Evolutionary conservation across 371 early-diverging fungal genomes (phyloP).

Genomic region (Mucor saturninus): DNA sequence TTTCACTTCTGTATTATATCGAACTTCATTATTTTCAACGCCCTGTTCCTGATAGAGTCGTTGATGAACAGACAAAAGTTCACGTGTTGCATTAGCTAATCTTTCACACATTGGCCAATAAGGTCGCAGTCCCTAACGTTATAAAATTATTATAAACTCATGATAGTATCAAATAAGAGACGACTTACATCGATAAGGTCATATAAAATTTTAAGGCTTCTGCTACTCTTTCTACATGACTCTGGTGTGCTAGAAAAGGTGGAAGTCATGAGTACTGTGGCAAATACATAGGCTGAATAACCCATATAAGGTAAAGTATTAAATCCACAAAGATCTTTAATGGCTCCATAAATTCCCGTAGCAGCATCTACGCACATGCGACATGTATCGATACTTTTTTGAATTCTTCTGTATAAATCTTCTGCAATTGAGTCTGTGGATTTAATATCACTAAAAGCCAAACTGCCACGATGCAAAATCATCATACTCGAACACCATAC

Average conservation of each 20-base stretch:
- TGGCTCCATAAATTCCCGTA: slow-evolving; percentile 41
- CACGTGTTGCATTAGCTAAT: slow-evolving; percentile 40
- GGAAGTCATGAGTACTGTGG: slow-evolving; percentile 52
- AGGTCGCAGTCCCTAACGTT: slow-evolving; percentile 23
- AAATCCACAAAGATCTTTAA: slow-evolving; percentile 41
- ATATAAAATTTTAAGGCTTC: slow-evolving; percentile 32
- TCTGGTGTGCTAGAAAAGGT: slow-evolving; percentile 43
- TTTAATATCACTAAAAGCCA: slow-evolving; percentile 42
- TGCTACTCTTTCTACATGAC: slow-evolving; percentile 40
- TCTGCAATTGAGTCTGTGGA: slow-evolving; percentile 19
- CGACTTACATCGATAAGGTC: slow-evolving; percentile 30
- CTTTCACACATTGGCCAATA: slow-evolving; percentile 55
- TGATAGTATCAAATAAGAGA: neutral
- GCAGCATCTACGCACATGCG: slow-evolving; percentile 42
- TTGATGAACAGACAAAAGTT: slow-evolving; percentile 41
- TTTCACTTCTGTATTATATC: slow-evolving; percentile 9
- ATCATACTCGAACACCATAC: slow-evolving; percentile 47
- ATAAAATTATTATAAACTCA: neutral
- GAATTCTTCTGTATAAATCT: slow-evolving; percentile 32
- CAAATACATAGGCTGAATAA: slow-evolving; percentile 51
- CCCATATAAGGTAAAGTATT: slow-evolving; percentile 47
- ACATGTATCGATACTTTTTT: slow-evolving; percentile 41
- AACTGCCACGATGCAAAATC: slow-evolving; percentile 48
- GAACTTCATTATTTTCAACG: neutral
- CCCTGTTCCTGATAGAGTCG: slow-evolving; percentile 30